Evolutionary conservation across 805 yeast genomes (phyloP).

Genomic region (Candida sonorensis): DNA sequence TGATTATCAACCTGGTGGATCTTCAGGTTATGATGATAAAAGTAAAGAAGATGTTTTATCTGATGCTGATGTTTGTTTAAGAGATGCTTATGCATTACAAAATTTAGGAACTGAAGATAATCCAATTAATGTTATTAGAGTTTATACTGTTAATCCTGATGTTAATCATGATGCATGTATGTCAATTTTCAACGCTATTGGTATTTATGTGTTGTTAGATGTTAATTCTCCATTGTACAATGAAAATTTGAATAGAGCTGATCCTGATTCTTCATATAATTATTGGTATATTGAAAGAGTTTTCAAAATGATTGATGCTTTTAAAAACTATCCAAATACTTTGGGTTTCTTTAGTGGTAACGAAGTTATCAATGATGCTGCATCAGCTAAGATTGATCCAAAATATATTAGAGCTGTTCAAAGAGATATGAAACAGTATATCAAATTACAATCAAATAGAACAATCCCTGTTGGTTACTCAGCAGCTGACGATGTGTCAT

Average conservation of each 20-base stretch:
- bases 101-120: slow-evolving; percentile 47
- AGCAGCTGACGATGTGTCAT: slow-evolving; percentile 75
- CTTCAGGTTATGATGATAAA: slow-evolving; percentile 46
- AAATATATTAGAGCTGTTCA: slow-evolving; percentile 82
- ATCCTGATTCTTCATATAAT: slow-evolving; percentile 67
- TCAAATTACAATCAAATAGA: slow-evolving; percentile 60
- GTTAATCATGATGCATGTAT: slow-evolving; percentile 86
- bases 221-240: slow-evolving; percentile 68
- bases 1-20: slow-evolving; percentile 93
- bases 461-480: slow-evolving; percentile 92
- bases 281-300: slow-evolving; percentile 66
- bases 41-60: slow-evolving; percentile 56
- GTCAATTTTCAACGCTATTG: slow-evolving; percentile 83
- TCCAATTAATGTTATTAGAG: slow-evolving; percentile 68
- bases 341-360: slow-evolving; percentile 89
- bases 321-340: slow-evolving; percentile 76
- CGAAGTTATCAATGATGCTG: slow-evolving; percentile 78
- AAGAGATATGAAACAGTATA: slow-evolving; percentile 85
- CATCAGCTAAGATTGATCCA: slow-evolving; percentile 59
- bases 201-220: slow-evolving; percentile 82
- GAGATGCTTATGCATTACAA: slow-evolving; percentile 76
- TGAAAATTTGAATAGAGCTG: slow-evolving; percentile 66
- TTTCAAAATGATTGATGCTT: slow-evolving; percentile 77
- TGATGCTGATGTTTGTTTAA: slow-evolving; percentile 60
- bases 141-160: slow-evolving; percentile 78